These are phyloP conservation scores for Chaetomium olivaceum DNA, from an alignment of 2,329 filamentous ascomycete genomes.

Conservation along the genomic window DNA sequence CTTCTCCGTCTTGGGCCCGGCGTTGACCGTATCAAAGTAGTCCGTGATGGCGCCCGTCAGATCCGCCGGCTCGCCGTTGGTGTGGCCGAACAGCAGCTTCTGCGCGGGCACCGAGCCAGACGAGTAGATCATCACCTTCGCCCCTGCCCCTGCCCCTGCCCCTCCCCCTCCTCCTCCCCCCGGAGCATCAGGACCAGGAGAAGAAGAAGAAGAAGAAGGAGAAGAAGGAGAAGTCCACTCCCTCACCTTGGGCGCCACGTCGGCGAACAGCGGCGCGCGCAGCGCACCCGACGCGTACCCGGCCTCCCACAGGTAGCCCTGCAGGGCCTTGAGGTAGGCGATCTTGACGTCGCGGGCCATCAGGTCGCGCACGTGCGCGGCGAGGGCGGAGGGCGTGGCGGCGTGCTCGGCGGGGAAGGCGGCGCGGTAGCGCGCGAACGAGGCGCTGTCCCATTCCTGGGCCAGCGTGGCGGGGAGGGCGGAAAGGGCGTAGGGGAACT, in stretches of 20 bases:
- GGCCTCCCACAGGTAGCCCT: constrained; percentile 75
- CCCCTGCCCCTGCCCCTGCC: constrained; percentile 38
- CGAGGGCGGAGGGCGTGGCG: constrained; percentile 58
- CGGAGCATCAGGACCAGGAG: too few species aligned
- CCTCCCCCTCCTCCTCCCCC: neutral
- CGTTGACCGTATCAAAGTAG: constrained; percentile 81
- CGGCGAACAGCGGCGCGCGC: constrained; percentile 70
- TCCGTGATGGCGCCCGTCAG: constrained; percentile 59
- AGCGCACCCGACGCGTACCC: constrained; percentile 72
- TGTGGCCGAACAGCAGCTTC: constrained; percentile 75
- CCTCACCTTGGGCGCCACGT: constrained; percentile 66
- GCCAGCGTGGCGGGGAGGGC: constrained; percentile 65
- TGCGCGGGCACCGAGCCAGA: constrained; percentile 79
- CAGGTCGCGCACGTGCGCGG: constrained; percentile 69
- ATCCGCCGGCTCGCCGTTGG: constrained; percentile 59
- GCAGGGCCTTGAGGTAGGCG: constrained; percentile 74
- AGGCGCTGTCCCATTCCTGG: constrained; percentile 64
- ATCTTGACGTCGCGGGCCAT: constrained; percentile 72
- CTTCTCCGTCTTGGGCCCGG: constrained; percentile 69
- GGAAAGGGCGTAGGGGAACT: constrained; percentile 77
- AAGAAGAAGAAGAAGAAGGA: too few species aligned
- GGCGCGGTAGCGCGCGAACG: constrained; percentile 67
- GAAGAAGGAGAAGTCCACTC: constrained; percentile 51
- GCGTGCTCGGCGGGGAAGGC: constrained; percentile 69
- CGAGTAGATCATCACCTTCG: constrained; percentile 72